phyloP scores from a whole-genome alignment of 192 early-diverging fungal genomes.

The Entomortierella chlamydospora region DNA sequence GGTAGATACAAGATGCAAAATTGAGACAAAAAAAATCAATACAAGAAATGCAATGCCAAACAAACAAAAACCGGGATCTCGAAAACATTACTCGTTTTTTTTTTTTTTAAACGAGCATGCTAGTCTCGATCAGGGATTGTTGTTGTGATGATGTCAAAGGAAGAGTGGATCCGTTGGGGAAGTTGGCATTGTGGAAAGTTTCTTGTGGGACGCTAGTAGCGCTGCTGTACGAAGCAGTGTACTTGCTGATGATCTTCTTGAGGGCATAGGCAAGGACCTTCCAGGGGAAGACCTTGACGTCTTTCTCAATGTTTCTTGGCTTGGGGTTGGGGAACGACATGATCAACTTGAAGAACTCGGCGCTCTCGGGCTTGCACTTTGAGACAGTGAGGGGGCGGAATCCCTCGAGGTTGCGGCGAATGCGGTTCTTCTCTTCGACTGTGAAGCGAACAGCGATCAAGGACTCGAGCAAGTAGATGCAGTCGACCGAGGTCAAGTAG shows the following conservation, averaged over 20 bases:
- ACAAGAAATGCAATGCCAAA: conserved; percentile 10
- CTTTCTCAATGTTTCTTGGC: conserved; percentile 90
- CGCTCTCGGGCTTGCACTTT: conserved; percentile 80
- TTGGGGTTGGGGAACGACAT: conserved; percentile 87
- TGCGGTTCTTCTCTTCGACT: conserved; percentile 88
- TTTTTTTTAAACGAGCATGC: conserved; percentile 33
- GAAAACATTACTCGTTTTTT: no score
- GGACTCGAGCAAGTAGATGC: conserved; percentile 79
- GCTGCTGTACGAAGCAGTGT: conserved; percentile 66
- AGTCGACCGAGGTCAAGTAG: conserved; percentile 85
- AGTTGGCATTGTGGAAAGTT: conserved; percentile 54
- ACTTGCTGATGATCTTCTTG: conserved; percentile 84
- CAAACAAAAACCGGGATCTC: background rate
- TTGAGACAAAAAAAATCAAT: background rate
- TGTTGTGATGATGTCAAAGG: conserved; percentile 40
- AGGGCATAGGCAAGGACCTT: conserved; percentile 73
- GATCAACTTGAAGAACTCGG: conserved; percentile 84
- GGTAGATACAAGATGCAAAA: background rate
- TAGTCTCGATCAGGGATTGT: conserved; percentile 39
- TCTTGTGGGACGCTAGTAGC: conserved; percentile 58
- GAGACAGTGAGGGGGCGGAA: conserved; percentile 82
- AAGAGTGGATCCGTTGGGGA: conserved; percentile 43
- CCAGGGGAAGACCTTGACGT: conserved; percentile 91
- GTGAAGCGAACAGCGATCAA: conserved; percentile 81
- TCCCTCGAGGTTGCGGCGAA: conserved; percentile 86